phyloP scores from a whole-genome alignment of 2,329 filamentous ascomycete genomes.

The Calonectria leucothoes region DNA sequence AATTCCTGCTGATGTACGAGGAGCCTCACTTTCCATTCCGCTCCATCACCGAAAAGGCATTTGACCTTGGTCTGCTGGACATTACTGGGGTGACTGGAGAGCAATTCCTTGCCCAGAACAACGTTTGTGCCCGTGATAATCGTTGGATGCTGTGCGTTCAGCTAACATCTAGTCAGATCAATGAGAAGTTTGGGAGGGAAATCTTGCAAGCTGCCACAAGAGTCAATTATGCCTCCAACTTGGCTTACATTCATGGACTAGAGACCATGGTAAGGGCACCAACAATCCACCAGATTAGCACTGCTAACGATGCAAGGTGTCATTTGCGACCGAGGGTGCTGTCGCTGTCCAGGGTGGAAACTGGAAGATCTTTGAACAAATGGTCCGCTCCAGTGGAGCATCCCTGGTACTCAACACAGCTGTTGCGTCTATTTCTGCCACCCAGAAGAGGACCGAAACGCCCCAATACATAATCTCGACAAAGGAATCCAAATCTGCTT shows the following conservation, averaged over 20 bases:
- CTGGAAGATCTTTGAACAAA: conserved; percentile 91
- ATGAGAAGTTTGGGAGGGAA: conserved; percentile 76
- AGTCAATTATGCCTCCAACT: conserved; percentile 94
- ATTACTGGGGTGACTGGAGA: conserved; percentile 79
- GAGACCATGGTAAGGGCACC: conserved; percentile 75
- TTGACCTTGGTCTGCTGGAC: conserved; percentile 74
- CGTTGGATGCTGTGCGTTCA: neutral
- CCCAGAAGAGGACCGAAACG: conserved; percentile 54
- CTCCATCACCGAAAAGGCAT: conserved; percentile 76
- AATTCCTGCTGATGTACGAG: conserved; percentile 85
- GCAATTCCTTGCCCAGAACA: conserved; percentile 76
- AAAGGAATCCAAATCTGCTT: conserved; percentile 35
- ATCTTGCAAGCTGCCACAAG: conserved; percentile 91
- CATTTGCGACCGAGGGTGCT: conserved; percentile 89
- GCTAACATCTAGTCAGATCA: conserved; percentile 58
- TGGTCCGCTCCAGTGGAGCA: conserved; percentile 76
- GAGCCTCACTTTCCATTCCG: conserved; percentile 85
- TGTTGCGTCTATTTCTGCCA: conserved; percentile 70
- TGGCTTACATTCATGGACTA: conserved; percentile 87
- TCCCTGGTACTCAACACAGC: conserved; percentile 73
- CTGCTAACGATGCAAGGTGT: conserved; percentile 64
- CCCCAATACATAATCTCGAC: conserved; percentile 62
- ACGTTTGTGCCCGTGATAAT: conserved; percentile 49
- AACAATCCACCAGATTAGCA: no score
- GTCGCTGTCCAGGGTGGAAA: conserved; percentile 86